phyloP scores from a whole-genome alignment of 2,329 filamentous ascomycete species.

The Lithohypha guttulata region DNA sequence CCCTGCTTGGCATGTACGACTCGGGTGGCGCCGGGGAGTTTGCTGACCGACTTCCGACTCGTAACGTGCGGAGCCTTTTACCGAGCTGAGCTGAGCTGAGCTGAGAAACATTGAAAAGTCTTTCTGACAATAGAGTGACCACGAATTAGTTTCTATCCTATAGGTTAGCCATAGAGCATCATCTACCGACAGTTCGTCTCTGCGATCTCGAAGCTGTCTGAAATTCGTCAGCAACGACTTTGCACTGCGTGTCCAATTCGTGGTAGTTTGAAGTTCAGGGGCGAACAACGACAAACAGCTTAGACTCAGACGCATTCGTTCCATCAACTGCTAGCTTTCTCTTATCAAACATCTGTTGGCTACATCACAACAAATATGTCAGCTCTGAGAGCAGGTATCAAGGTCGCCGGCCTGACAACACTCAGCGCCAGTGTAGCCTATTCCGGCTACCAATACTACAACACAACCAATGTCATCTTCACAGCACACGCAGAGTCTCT shows the following conservation, averaged over 20 bases:
- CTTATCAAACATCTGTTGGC: too few species aligned
- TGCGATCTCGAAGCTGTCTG: too few species aligned
- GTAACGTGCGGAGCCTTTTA: neutral
- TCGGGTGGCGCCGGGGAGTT: too few species aligned
- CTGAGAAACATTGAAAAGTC: slow-evolving; percentile 5
- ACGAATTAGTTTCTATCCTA: neutral
- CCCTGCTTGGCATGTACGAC: too few species aligned
- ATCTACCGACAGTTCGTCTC: too few species aligned
- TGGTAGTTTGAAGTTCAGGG: too few species aligned
- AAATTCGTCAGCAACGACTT: too few species aligned
- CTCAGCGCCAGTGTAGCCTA: slow-evolving; percentile 9
- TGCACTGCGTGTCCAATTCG: too few species aligned
- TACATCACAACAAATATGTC: slow-evolving; percentile 2
- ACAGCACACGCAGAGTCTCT: slow-evolving; percentile 20
- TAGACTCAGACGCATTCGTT: too few species aligned
- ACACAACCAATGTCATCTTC: slow-evolving; percentile 14
- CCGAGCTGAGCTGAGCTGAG: neutral
- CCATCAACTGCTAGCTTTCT: too few species aligned
- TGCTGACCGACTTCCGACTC: too few species aligned
- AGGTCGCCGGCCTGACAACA: neutral
- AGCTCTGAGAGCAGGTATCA: slow-evolving; percentile 6
- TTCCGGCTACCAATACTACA: slow-evolving; percentile 14
- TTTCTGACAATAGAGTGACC: slow-evolving; percentile 1
- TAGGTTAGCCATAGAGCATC: neutral
- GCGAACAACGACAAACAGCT: slow-evolving; percentile 2